Evolutionary conservation across 164 flowering plant genomes (phyloP).

Genomic region (Aristolochia californica): DNA sequence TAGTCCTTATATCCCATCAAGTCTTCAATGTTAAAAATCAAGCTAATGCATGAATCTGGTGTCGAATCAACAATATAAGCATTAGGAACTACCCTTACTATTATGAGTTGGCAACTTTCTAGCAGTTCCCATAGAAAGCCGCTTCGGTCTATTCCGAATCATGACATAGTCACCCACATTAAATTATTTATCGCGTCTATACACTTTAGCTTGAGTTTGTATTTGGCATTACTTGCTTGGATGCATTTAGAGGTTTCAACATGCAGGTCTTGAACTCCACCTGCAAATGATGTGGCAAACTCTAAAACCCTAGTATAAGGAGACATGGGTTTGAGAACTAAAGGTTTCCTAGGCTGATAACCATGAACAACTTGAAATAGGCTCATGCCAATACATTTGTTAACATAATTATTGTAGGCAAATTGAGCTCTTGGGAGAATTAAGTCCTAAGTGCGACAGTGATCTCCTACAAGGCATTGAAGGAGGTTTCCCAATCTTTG

Average conservation of each 20-base stretch:
- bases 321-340: background rate
- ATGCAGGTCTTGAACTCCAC: background rate
- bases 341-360: background rate
- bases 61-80: background rate
- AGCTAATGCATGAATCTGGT: too few relatives aligned
- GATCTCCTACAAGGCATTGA: background rate
- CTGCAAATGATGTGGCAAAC: background rate
- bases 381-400: background rate
- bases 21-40: background rate
- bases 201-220: background rate
- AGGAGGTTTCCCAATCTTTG: background rate
- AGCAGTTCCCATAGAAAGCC: background rate
- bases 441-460: background rate
- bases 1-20: too few relatives aligned
- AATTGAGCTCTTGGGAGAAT: background rate
- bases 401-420: background rate
- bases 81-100: background rate
- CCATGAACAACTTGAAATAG: background rate
- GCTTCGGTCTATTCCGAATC: too few relatives aligned
- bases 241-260: background rate
- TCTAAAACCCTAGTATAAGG: background rate
- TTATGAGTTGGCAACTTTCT: background rate
- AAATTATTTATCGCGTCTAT: background rate
- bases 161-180: too few relatives aligned
- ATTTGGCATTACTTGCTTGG: background rate